phyloP scores from a whole-genome alignment of 2,329 filamentous ascomycete species.

The Epichloe glyceriae region DNA sequence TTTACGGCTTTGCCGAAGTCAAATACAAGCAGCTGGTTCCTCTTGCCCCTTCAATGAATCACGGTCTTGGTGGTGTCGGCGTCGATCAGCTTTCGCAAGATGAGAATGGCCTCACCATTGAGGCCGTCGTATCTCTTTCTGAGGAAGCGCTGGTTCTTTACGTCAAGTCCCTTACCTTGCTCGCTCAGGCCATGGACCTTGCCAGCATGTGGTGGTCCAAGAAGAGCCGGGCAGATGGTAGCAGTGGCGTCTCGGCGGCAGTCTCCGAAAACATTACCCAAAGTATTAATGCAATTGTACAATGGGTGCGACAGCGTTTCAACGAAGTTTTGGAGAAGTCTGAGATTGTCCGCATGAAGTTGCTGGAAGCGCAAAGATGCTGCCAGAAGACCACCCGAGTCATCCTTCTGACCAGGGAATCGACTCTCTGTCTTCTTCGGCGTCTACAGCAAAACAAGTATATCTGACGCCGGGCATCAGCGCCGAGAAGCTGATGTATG shows the following conservation, averaged over 20 bases:
- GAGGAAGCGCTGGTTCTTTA: slow-evolving; percentile 94
- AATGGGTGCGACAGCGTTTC: slow-evolving; percentile 89
- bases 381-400: slow-evolving; percentile 74
- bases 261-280: slow-evolving; percentile 40
- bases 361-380: slow-evolving; percentile 71
- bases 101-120: slow-evolving; percentile 68
- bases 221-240: slow-evolving; percentile 54
- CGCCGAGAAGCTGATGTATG: slow-evolving; percentile 96
- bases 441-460: slow-evolving; percentile 64
- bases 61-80: slow-evolving; percentile 51
- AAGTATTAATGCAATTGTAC: slow-evolving; percentile 84
- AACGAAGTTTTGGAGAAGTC: slow-evolving; percentile 97
- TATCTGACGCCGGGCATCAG: slow-evolving; percentile 79
- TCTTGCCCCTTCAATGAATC: slow-evolving; percentile 63
- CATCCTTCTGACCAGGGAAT: slow-evolving; percentile 67
- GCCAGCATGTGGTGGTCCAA: slow-evolving; percentile 84
- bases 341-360: slow-evolving; percentile 78
- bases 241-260: slow-evolving; percentile 24
- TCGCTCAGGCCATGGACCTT: slow-evolving; percentile 92
- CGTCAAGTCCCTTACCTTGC: slow-evolving; percentile 79
- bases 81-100: slow-evolving; percentile 39
- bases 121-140: slow-evolving; percentile 75
- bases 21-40: slow-evolving; percentile 97
- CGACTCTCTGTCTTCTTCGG: slow-evolving; percentile 43
- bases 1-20: slow-evolving; percentile 95